phyloP scores from a whole-genome alignment of 257 asterid genomes.

The Nicotiana obtusifolia region DNA sequence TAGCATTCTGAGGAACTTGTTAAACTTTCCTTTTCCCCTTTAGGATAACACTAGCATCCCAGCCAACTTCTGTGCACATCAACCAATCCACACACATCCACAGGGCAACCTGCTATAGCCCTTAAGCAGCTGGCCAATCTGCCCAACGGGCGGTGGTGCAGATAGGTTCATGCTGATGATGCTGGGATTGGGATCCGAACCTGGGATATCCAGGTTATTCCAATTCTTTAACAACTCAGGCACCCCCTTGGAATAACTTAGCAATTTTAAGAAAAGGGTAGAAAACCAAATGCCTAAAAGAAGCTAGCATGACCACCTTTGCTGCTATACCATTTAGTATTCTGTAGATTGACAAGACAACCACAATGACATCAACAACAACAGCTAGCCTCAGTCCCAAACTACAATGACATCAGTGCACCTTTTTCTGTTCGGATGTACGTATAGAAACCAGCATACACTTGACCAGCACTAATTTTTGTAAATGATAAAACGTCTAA shows the following conservation, averaged over 20 bases:
- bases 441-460: not conserved
- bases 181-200: no score
- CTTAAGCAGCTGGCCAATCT: not conserved
- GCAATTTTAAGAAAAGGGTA: not conserved
- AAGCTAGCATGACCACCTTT: not conserved
- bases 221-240: not conserved
- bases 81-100: not conserved
- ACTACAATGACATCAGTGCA: not conserved
- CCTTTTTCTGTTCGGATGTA: not conserved
- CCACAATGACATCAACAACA: no score
- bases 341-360: not conserved
- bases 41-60: not conserved
- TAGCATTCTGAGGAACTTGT: not conserved
- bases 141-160: no score
- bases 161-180: no score
- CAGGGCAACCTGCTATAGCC: not conserved
- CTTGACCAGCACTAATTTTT: not conserved
- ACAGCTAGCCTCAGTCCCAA: no score
- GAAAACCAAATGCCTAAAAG: no score
- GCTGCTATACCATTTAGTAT: not conserved
- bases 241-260: not conserved
- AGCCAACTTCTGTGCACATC: not conserved
- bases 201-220: no score
- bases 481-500: not conserved
- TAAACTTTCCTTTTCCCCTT: not conserved